Base-by-base conservation (phyloP, 345 rosid genomes). In the Euphorbia peplus region DNA sequence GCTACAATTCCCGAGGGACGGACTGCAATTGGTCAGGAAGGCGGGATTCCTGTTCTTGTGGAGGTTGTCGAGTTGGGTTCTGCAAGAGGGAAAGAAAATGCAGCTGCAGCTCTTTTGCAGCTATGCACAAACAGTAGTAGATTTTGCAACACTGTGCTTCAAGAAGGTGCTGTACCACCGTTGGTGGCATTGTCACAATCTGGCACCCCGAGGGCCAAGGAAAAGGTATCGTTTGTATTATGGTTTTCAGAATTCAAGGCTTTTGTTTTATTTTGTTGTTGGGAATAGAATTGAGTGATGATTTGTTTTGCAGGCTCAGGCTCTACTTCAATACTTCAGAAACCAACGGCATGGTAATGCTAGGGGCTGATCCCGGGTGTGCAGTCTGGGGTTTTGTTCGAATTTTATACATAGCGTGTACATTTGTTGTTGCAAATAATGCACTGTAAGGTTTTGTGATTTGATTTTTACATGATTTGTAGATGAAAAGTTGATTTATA, bases 11-110 rank as follows among this genome's bases (percentile, higher is more conserved):
- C 67, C 0, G 97, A 90, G 83, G 99, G 98, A 42, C 85, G 87
- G 81, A 60, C 71, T 12, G 90, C 88, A n/a, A 92, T 95, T 9
- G 96, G 93, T 41, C 90, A 80, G 76, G 93, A 81, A 72, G 77
- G 83, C 13, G 98, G 99, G 26, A 87, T 95, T 60, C 87, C 90
- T 0, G 83, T 87, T 58, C 77, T 95, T 54, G 97, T 95, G n/a
- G 96, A 95, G 83, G 92, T 90, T 73, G 92, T 95, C 60, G 99
- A 95, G 81, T 76, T 95, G 75, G 98, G 98, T 48, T 95, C 98
- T 65, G 78, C 84, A 0, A 90, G 97, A 80, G 98, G 98, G 26
- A 92, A 88, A 83, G 98, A 92, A 73, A 88, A 90, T 79, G 96
- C 99, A 26, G 88, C 97, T 0, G 97, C 98, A 44, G 96, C 99